phyloP scores from a whole-genome alignment of 2,329 filamentous ascomycete species.

The Epichloe gansuensis region DNA sequence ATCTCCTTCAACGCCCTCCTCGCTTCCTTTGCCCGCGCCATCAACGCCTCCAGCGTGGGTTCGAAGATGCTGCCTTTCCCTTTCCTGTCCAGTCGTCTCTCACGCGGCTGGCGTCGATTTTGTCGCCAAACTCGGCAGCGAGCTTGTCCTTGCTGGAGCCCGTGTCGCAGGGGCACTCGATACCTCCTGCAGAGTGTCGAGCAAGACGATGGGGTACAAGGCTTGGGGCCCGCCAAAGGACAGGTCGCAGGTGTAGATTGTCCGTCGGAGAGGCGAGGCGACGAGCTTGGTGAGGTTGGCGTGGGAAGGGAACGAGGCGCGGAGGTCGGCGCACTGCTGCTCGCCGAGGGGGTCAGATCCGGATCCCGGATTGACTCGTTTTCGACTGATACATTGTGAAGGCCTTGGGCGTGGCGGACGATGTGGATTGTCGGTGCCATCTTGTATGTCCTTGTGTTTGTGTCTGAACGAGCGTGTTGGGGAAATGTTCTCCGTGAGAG shows the following conservation, averaged over 20 bases:
- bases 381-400: conserved; percentile 62
- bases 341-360: conserved; percentile 62
- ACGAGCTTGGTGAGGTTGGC: conserved; percentile 55
- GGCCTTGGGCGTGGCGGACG: conserved; percentile 65
- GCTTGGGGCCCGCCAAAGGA: conserved; percentile 45
- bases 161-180: conserved; percentile 61
- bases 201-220: conserved; percentile 42
- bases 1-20: conserved; percentile 44
- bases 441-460: background rate
- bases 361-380: conserved; percentile 71
- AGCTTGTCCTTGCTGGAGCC: conserved; percentile 49
- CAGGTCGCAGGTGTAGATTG: conserved; percentile 63
- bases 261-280: conserved; percentile 69
- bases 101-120: conserved; percentile 53
- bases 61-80: conserved; percentile 28
- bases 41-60: conserved; percentile 40
- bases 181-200: conserved; percentile 72
- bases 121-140: conserved; percentile 45
- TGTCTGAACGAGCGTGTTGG: background rate
- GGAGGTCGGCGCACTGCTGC: conserved; percentile 57
- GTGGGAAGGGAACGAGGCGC: conserved; percentile 51
- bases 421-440: conserved; percentile 50
- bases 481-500: too few relatives aligned
- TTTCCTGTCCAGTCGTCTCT: conserved; percentile 63
- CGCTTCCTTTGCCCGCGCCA: conserved; percentile 47